Conservation (phyloP, 495 filamentous ascomycete genomes). For the Rostrohypoxylon terebratum region DNA sequence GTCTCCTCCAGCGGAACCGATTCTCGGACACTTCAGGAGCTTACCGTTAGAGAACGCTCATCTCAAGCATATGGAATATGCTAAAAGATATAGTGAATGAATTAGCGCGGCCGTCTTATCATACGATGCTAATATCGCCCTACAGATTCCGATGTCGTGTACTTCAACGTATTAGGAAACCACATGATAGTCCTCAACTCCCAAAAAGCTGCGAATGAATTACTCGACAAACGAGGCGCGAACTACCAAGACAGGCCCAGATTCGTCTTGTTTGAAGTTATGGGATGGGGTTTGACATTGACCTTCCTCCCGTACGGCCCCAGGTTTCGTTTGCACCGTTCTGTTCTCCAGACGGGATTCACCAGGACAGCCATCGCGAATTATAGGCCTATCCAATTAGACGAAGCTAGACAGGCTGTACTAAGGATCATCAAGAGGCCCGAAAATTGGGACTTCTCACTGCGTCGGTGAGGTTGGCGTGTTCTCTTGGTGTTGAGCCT, state of each 20-base stretch:
- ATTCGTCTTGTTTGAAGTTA: constrained; percentile 64
- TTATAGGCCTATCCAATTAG: constrained; percentile 50
- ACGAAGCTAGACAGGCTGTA: constrained; percentile 50
- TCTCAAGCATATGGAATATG: constrained; percentile 56
- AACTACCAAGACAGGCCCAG: constrained; percentile 60
- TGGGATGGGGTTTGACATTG: constrained; percentile 61
- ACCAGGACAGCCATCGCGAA: constrained; percentile 51
- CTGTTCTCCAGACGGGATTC: constrained; percentile 56
- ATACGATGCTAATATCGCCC: constrained; percentile 18
- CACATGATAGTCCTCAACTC: constrained; percentile 59
- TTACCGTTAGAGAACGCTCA: constrained; percentile 56
- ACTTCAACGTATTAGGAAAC: constrained; percentile 57
- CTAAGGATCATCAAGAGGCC: constrained; percentile 38
- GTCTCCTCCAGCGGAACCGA: constrained; percentile 54
- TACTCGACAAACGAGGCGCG: constrained; percentile 59
- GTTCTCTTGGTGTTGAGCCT: not conserved
- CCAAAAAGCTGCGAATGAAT: constrained; percentile 53
- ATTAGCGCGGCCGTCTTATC: not conserved
- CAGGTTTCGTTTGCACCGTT: constrained; percentile 59
- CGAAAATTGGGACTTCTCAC: constrained; percentile 31
- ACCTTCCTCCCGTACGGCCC: constrained; percentile 63
- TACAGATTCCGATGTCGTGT: constrained; percentile 51
- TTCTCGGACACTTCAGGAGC: constrained; percentile 57
- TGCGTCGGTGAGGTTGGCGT: constrained; percentile 26
- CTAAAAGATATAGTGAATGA: constrained; percentile 53